Conservation (phyloP, 495 filamentous ascomycete species). For the Penicillium pancosmium region DNA sequence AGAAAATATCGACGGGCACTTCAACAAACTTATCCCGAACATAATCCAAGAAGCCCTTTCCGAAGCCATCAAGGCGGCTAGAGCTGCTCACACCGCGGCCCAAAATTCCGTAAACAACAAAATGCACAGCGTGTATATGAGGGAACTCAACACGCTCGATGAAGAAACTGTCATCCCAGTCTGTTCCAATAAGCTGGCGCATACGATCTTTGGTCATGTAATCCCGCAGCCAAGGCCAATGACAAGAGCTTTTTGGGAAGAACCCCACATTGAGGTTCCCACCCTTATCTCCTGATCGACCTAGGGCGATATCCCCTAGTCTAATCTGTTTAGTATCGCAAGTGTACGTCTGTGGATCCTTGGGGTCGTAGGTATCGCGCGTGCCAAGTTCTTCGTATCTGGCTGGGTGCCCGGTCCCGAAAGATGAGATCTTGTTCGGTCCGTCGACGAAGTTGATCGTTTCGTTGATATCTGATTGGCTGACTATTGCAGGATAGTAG, state of each 20-base stretch:
- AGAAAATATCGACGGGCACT: constrained; percentile 30
- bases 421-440: constrained; percentile 5
- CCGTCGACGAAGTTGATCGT: constrained; percentile 21
- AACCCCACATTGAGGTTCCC: constrained; percentile 53
- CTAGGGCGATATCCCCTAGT: constrained; percentile 44
- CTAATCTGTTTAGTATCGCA: constrained; percentile 18
- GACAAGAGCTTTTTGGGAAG: constrained; percentile 36
- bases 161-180: constrained; percentile 24
- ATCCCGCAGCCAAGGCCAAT: constrained; percentile 50
- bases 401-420: constrained; percentile 22
- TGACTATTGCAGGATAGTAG: constrained; percentile 36
- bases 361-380: constrained; percentile 26
- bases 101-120: constrained; percentile 53
- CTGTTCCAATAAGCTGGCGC: constrained; percentile 33
- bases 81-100: constrained; percentile 54
- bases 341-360: constrained; percentile 18
- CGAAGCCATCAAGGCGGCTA: constrained; percentile 48
- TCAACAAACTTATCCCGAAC: constrained; percentile 48
- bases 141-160: constrained; percentile 53
- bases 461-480: constrained; percentile 28
- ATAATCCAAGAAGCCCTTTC: constrained; percentile 56
- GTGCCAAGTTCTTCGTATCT: constrained; percentile 16
- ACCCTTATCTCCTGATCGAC: constrained; percentile 54
- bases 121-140: constrained; percentile 46
- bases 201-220: constrained; percentile 42